Evolutionary conservation across 2,329 filamentous ascomycete genomes (phyloP).

Genomic region (Clarireedia paspali): DNA sequence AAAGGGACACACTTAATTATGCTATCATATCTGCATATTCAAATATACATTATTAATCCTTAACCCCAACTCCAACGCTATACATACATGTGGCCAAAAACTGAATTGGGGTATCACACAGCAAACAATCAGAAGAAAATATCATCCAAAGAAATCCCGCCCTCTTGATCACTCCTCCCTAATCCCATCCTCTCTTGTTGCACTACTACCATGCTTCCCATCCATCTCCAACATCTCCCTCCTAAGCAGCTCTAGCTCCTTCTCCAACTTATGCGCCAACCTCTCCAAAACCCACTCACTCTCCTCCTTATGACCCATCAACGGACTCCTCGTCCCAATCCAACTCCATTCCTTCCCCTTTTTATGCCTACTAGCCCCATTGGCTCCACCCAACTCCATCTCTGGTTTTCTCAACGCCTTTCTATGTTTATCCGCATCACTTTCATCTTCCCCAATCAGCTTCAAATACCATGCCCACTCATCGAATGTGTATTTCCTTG

Average conservation of each 20-base stretch:
- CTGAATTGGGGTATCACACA: too few relatives aligned
- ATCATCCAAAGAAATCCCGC: too few relatives aligned
- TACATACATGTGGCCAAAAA: too few relatives aligned
- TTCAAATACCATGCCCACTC: slow-evolving; percentile 82
- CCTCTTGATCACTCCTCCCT: background rate
- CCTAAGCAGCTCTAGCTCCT: slow-evolving; percentile 19
- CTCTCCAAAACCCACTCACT: slow-evolving; percentile 66
- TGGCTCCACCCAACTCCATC: slow-evolving; percentile 11
- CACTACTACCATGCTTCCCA: background rate
- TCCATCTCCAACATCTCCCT: slow-evolving; percentile 17
- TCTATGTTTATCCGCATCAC: slow-evolving; percentile 42
- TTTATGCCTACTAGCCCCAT: slow-evolving; percentile 25
- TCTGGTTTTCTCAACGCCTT: slow-evolving; percentile 22
- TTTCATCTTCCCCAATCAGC: slow-evolving; percentile 63
- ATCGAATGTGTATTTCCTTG: slow-evolving; percentile 66
- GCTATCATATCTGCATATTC: too few relatives aligned
- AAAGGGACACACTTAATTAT: too few relatives aligned
- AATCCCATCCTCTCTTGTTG: background rate
- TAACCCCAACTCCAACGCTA: too few relatives aligned
- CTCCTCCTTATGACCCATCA: slow-evolving; percentile 62
- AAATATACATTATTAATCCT: too few relatives aligned
- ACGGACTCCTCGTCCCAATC: slow-evolving; percentile 60
- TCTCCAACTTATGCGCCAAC: slow-evolving; percentile 48
- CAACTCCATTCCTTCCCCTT: slow-evolving; percentile 54
- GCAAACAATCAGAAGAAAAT: too few relatives aligned